These are phyloP conservation scores for Leccinum olivaceoglutinosum DNA, from an alignment of 1,284 basidiomycete species.

Conservation along the genomic window DNA sequence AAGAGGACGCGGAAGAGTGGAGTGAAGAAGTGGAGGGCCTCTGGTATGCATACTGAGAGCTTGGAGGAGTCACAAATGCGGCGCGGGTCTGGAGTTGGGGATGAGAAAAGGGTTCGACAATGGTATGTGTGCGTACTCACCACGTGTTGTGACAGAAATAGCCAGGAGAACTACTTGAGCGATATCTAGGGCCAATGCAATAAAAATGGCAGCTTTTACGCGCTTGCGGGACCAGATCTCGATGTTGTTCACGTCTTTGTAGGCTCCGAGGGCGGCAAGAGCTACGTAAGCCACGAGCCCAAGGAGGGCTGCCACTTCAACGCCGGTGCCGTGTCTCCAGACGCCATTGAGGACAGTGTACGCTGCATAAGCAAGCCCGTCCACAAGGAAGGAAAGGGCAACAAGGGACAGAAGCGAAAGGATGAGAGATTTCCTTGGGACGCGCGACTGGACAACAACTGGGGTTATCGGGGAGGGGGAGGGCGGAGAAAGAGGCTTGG, in stretches of 20 bases:
- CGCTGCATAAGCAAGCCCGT: slow-evolving; percentile 68
- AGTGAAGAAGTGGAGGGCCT: slow-evolving; percentile 55
- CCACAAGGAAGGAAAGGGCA: slow-evolving; percentile 81
- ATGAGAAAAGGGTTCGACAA: not conserved
- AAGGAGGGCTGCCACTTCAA: slow-evolving; percentile 62
- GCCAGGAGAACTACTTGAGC: slow-evolving; percentile 51
- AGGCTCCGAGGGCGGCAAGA: slow-evolving; percentile 65
- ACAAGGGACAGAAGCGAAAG: slow-evolving; percentile 62
- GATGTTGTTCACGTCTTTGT: slow-evolving; percentile 69
- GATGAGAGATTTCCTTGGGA: slow-evolving; percentile 70
- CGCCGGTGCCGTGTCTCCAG: slow-evolving; percentile 61
- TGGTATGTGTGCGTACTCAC: slow-evolving; percentile 32
- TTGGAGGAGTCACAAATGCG: slow-evolving; percentile 31
- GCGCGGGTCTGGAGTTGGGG: slow-evolving; percentile 11
- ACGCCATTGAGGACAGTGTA: slow-evolving; percentile 57
- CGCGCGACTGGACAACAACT: slow-evolving; percentile 64
- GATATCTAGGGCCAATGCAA: slow-evolving; percentile 55
- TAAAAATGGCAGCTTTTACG: slow-evolving; percentile 47
- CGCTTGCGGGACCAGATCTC: slow-evolving; percentile 64
- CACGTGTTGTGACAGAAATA: slow-evolving; percentile 38
- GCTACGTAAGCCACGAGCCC: slow-evolving; percentile 65
- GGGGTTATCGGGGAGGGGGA: slow-evolving; percentile 64
- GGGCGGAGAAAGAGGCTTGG: slow-evolving; percentile 40
- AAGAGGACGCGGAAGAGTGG: slow-evolving; percentile 61
- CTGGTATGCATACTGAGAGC: slow-evolving; percentile 33